These are phyloP conservation scores for Chalara sp. DNA, from an alignment of 2,329 filamentous ascomycete species.

Conservation along the genomic window DNA sequence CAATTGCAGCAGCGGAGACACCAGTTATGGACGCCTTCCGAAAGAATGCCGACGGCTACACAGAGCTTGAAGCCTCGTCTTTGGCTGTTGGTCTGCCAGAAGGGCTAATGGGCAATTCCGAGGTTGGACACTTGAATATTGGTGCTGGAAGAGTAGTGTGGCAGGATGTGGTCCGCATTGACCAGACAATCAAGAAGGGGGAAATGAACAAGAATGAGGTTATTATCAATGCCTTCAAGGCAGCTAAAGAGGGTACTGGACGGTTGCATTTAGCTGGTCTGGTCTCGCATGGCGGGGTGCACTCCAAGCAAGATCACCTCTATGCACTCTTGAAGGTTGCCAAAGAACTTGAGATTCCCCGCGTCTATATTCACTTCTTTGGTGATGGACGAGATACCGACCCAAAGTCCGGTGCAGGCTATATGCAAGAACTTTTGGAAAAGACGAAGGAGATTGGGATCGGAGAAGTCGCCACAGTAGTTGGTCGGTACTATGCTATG, in stretches of 20 bases:
- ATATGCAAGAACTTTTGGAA: constrained; percentile 80
- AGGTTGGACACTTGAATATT: constrained; percentile 98
- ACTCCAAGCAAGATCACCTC: constrained; percentile 92
- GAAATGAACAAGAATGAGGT: constrained; percentile 29
- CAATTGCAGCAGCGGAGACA: constrained; percentile 88
- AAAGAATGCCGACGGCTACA: constrained; percentile 75
- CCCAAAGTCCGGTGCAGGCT: constrained; percentile 83
- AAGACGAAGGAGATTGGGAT: constrained; percentile 76
- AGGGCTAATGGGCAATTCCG: constrained; percentile 97
- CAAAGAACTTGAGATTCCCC: constrained; percentile 77
- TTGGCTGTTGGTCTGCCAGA: constrained; percentile 93
- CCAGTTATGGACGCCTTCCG: constrained; percentile 92
- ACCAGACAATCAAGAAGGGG: constrained; percentile 66
- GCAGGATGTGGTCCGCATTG: constrained; percentile 97
- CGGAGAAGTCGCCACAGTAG: constrained; percentile 85
- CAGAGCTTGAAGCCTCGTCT: constrained; percentile 91
- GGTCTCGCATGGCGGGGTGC: constrained; percentile 93
- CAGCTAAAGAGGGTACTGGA: constrained; percentile 81
- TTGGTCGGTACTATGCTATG: constrained; percentile 98
- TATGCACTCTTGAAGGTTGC: constrained; percentile 82
- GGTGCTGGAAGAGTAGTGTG: constrained; percentile 95
- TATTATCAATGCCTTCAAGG: constrained; percentile 56
- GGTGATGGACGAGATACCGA: constrained; percentile 97
- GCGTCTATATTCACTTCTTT: constrained; percentile 99
- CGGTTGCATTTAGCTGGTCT: constrained; percentile 88